Base-by-base conservation (phyloP, 1,284 basidiomycete genomes). In the Malassezia restricta region DNA sequence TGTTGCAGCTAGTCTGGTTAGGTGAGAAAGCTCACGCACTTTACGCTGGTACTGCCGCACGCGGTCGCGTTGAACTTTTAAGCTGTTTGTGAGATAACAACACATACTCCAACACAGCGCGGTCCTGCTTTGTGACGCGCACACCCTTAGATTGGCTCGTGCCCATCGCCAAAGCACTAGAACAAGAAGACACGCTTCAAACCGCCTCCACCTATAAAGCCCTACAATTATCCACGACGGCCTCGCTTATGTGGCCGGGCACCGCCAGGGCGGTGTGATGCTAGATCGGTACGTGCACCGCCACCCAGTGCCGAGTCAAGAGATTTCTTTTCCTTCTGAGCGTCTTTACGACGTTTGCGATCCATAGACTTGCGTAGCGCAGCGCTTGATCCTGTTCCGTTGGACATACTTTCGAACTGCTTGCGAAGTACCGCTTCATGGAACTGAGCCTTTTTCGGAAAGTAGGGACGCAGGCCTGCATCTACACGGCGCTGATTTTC, bases 11-110 rank as follows among this genome's bases (percentile, higher is more conserved):
- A 58, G 12, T 28, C 15, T 6, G 15, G 35, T 7, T n/a, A 29
- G 32, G 27, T 7, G 40, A 14, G 30, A 17, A 11, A 9, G 12
- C 29, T 11, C 17, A 14, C 79, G 37, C 58, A 87, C 92, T 79
- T 85, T 84, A 76, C 84, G 87, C 80, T 92, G 90, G 68, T 96
- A 98, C 74, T 91, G 88, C 73, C 81, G 85, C 58, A 98, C 78
- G 74, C 91, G 92, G 75, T 98, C 94, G 40, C 94, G 80, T 75
- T 98, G 92, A 44, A 94, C 75, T 75, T 98, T 98, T 61, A 98
- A 79, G 71, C 89, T 85, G 68, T 32, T 35, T 3, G 42, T 28
- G 11, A 11, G 8, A 28, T 11, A 45, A 3, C 3, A 9, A 29
- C 5, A 67, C 84, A 70, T 65, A 95, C 91, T 95, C 90, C 52